A percentile compares a stretch with the other conserved stretches of the same genome.
These are phyloP conservation scores for Mycena pura DNA, from an alignment of 768 basidiomycete genomes.

Conservation along the genomic window DNA sequence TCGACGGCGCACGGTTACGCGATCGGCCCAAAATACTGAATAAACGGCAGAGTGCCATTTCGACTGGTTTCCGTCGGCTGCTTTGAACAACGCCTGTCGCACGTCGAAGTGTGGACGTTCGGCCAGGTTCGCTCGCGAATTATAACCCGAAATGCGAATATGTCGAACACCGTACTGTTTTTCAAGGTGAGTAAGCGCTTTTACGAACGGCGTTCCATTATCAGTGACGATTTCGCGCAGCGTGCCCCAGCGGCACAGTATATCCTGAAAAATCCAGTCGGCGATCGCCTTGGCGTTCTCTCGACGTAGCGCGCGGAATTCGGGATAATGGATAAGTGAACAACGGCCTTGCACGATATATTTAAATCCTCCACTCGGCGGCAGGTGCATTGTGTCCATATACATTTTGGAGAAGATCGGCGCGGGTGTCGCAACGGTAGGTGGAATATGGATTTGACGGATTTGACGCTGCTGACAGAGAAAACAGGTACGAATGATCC, in stretches of 20 bases:
- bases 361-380: slow-evolving; percentile 17
- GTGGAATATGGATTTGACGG: slow-evolving; percentile 25
- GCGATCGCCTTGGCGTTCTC: slow-evolving; percentile 16
- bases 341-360: slow-evolving; percentile 12
- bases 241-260: slow-evolving; percentile 26
- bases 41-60: slow-evolving; percentile 14
- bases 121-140: no score
- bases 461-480: slow-evolving; percentile 34
- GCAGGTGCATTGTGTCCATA: slow-evolving; percentile 26
- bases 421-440: slow-evolving; percentile 8
- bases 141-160: not conserved
- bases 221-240: slow-evolving; percentile 26
- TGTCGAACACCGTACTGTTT: slow-evolving; percentile 6
- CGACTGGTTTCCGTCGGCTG: slow-evolving; percentile 10
- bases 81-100: slow-evolving; percentile 22
- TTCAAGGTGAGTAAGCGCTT: slow-evolving; percentile 7
- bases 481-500: slow-evolving; percentile 27
- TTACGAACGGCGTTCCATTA: slow-evolving; percentile 19
- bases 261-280: slow-evolving; percentile 27
- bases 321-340: not conserved
- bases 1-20: slow-evolving; percentile 19
- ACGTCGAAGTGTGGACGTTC: slow-evolving; percentile 18
- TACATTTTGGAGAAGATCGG: slow-evolving; percentile 1
- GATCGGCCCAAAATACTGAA: slow-evolving; percentile 31
- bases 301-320: not conserved